Base-by-base conservation (phyloP, 1,284 basidiomycete species). In the Cutaneotrichosporon cutaneum region DNA sequence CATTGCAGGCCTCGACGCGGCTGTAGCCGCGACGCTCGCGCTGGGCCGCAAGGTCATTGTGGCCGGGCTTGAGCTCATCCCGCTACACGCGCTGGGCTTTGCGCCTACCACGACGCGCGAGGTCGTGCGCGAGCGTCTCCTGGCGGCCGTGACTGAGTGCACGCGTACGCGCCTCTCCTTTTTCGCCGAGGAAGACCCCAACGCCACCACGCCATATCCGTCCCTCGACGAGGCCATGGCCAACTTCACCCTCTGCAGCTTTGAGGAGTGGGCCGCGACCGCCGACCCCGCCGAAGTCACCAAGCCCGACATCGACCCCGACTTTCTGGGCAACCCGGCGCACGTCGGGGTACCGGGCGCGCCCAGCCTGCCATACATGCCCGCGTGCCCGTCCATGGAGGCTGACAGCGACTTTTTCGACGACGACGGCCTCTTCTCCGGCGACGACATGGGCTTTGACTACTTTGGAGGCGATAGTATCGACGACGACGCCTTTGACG, bases 191-290 rank as follows among this genome's bases (percentile, higher is more conserved):
- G 4, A 24, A 2, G 45, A 47, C 21, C n/a, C 18, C 11, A 21
- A 30, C 30, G 30, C 30, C 30, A 18, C 44, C n/a, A 1, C 44
- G 21, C 21, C 1, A n/a, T n/a, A n/a, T n/a, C 44, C 44, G 21
- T 11, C 44, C 8, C n/a, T 21, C 44, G 44, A 26, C 4, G 32
- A 32, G 18, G 50, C 27, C 4, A 10, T 52, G 18, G 30, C 22
- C 27, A 33, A 27, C 47, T 27, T 48, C 22, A 14, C 47, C 9
- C 5, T 48, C 24, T 48, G 47, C 47, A 48, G 24, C 5, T 27
- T 48, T 16, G 47, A 48, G 24, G 47, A 48, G 24, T 48, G 47
- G 47, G 26, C 22, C 4, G 47, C 47, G 11, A 48, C 47, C 47
- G 47, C 47, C 24, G 26, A 24, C 13, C 24, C 47, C 11, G 24